Conservation (phyloP, 1,284 basidiomycete species). For the Tilletiopsis washingtonensis region DNA sequence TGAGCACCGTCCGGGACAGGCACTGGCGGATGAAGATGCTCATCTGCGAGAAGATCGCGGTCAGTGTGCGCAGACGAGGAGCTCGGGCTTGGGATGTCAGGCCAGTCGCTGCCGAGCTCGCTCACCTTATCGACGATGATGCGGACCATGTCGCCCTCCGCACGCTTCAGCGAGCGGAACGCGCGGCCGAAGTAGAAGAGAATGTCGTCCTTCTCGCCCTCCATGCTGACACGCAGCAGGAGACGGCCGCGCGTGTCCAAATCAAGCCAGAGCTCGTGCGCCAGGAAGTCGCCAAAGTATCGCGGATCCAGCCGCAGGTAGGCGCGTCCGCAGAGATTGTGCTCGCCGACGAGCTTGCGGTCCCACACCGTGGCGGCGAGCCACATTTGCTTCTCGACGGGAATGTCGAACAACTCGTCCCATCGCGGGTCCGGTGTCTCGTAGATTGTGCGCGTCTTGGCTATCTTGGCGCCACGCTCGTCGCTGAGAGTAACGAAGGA, state of each 20-base stretch:
- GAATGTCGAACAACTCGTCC: slow-evolving; percentile 95
- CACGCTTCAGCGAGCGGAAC: slow-evolving; percentile 86
- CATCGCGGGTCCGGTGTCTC: slow-evolving; percentile 82
- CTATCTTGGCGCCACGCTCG: slow-evolving; percentile 76
- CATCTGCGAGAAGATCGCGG: slow-evolving; percentile 59
- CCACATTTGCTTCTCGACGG: slow-evolving; percentile 74
- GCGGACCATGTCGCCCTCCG: slow-evolving; percentile 90
- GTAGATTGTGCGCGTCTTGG: slow-evolving; percentile 93
- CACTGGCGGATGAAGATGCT: slow-evolving; percentile 85
- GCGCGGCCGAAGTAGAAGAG: slow-evolving; percentile 95
- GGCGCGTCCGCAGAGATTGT: slow-evolving; percentile 76
- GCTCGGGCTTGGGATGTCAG: not conserved
- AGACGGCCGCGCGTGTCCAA: slow-evolving; percentile 72
- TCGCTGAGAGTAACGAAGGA: slow-evolving; percentile 92
- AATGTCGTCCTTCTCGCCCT: slow-evolving; percentile 95
- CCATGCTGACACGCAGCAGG: slow-evolving; percentile 86
- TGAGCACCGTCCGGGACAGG: slow-evolving; percentile 66
- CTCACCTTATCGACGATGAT: slow-evolving; percentile 91
- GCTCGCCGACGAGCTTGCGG: slow-evolving; percentile 62
- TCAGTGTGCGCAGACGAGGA: not conserved
- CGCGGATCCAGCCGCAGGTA: slow-evolving; percentile 86
- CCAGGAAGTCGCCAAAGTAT: slow-evolving; percentile 77
- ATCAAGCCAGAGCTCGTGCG: slow-evolving; percentile 86
- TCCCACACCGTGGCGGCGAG: slow-evolving; percentile 91
- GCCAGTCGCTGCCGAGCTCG: slow-evolving; percentile 1